These are phyloP conservation scores for Rubus parviflorus DNA, from an alignment of 306 rosid species.

Conservation along the genomic window DNA sequence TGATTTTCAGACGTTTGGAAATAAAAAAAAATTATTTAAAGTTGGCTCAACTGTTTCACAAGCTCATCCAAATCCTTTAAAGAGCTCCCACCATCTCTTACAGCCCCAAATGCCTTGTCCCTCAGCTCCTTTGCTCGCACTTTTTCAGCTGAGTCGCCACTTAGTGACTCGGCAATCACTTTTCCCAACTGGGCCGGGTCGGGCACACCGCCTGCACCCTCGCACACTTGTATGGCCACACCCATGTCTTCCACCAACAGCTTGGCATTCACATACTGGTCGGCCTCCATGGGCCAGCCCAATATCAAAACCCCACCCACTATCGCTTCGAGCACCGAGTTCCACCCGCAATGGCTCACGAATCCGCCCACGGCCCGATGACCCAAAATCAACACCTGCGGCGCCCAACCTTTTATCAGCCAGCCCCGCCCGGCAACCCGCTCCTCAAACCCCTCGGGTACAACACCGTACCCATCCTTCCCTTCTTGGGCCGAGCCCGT, in stretches of 20 bases:
- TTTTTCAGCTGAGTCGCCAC: conserved; percentile 26
- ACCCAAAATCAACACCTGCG: conserved; percentile 42
- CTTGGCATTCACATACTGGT: conserved; percentile 54
- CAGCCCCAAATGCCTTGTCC: conserved; percentile 36
- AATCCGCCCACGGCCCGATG: conserved; percentile 57
- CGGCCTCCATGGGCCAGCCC: conserved; percentile 93
- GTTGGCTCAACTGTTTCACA: conserved; percentile 29
- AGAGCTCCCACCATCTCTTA: conserved; percentile 44
- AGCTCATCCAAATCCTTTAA: conserved; percentile 37
- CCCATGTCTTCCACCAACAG: conserved; percentile 57
- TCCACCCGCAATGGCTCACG: conserved; percentile 75
- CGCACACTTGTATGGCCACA: conserved; percentile 43
- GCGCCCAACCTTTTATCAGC: conserved; percentile 50
- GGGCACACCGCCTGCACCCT: conserved; percentile 50
- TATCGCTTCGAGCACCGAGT: conserved; percentile 53
- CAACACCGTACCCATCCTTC: conserved; percentile 28
- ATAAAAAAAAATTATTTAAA: conserved; percentile 5
- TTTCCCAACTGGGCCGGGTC: conserved; percentile 46
- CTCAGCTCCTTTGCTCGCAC: conserved; percentile 30
- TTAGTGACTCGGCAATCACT: conserved; percentile 21
- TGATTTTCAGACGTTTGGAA: too few relatives aligned
- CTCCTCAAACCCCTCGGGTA: conserved; percentile 54
- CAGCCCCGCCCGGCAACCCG: conserved; percentile 48
- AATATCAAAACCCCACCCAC: conserved; percentile 45
- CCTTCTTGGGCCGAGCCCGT: conserved; percentile 16